These are phyloP conservation scores for Suillus clintonianus DNA, from an alignment of 768 basidiomycete species.

Conservation along the genomic window DNA sequence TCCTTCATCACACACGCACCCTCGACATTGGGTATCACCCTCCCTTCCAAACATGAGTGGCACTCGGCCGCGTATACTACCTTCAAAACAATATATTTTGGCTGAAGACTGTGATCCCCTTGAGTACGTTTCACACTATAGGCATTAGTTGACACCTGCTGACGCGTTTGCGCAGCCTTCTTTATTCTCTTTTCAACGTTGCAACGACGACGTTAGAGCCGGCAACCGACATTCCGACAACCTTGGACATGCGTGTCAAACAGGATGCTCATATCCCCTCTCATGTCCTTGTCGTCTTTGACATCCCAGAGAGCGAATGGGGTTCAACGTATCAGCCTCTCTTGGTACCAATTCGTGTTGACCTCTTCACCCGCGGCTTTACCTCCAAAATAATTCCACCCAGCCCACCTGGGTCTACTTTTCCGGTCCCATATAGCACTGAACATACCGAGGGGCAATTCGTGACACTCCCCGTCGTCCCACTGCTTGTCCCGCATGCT, in stretches of 20 bases:
- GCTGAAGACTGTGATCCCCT: constrained; percentile 26
- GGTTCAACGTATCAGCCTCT: constrained; percentile 37
- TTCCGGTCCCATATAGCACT: constrained; percentile 31
- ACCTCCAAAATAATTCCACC: constrained; percentile 37
- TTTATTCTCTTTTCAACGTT: constrained; percentile 38
- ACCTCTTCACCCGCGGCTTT: constrained; percentile 44
- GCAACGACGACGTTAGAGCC: constrained; percentile 23
- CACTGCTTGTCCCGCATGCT: constrained; percentile 50
- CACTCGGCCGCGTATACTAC: constrained; percentile 25
- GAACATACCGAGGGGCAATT: constrained; percentile 24
- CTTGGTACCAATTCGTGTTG: constrained; percentile 55
- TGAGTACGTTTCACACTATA: constrained; percentile 19
- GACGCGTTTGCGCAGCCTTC: constrained; percentile 22
- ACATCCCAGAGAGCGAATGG: constrained; percentile 30
- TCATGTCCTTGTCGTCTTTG: constrained; percentile 54
- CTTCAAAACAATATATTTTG: constrained; percentile 19
- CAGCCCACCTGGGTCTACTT: constrained; percentile 33
- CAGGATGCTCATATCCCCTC: constrained; percentile 53
- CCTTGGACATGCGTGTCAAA: constrained; percentile 49
- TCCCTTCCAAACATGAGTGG: constrained; percentile 16
- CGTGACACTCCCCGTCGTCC: constrained; percentile 55
- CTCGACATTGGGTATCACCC: constrained; percentile 14
- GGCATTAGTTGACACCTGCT: not conserved
- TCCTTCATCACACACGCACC: constrained; percentile 12
- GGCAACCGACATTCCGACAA: constrained; percentile 37